Percentiles rank a stretch among this genome's conserved stretches.
These are phyloP conservation scores for Tetrahymena thermophila DNA, from an alignment of 73 alveolate species.

Conservation along the genomic window DNA sequence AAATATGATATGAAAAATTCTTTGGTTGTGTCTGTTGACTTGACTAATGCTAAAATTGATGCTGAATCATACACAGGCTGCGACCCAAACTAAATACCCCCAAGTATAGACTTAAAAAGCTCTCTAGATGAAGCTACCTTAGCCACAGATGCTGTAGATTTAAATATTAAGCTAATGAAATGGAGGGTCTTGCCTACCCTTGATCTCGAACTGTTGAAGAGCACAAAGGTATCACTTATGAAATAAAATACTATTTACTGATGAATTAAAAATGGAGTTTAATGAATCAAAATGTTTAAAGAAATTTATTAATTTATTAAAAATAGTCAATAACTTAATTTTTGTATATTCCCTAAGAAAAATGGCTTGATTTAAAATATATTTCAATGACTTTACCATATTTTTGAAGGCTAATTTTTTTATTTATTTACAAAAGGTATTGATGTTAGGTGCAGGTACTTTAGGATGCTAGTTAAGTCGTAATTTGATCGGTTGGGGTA, in stretches of 20 bases:
- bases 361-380: neutral
- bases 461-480: constrained; percentile 94
- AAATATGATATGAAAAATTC: neutral
- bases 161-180: constrained; percentile 93
- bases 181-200: constrained; percentile 95
- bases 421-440: neutral
- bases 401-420: neutral
- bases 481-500: constrained; percentile 94
- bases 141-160: constrained; percentile 90
- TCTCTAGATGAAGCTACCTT: constrained; percentile 33
- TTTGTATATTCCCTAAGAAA: too few relatives aligned
- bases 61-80: neutral
- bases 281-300: too few relatives aligned
- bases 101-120: neutral
- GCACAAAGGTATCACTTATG: constrained; percentile 36
- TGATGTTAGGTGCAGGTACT: constrained; percentile 95
- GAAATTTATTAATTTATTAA: too few relatives aligned
- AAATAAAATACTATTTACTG: too few relatives aligned
- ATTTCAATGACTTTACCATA: too few relatives aligned
- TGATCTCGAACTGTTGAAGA: constrained; percentile 64
- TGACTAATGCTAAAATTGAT: neutral
- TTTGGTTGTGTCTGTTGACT: neutral
- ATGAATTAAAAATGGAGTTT: neutral
- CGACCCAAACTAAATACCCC: neutral
- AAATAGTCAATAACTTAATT: too few relatives aligned